A percentile compares a stretch with the other conserved stretches of the same genome.
Conservation (phyloP, 2,329 filamentous ascomycete species). For the Pleomassaria siparia region DNA sequence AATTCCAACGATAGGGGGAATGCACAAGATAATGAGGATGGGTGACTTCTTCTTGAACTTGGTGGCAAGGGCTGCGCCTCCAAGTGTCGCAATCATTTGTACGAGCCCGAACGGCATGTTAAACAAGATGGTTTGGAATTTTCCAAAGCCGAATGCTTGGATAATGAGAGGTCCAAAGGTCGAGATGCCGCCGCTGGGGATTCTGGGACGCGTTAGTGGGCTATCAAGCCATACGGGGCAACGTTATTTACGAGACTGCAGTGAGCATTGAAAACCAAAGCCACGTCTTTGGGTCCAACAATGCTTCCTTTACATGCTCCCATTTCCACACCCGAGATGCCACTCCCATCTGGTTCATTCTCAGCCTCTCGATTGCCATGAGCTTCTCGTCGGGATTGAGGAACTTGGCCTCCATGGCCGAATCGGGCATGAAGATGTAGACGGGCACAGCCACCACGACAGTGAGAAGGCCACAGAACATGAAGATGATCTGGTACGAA, state of each 20-base stretch:
- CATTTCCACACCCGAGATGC: conserved; percentile 52
- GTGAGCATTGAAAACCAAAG: conserved; percentile 50
- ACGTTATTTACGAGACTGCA: conserved; percentile 15
- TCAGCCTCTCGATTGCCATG: conserved; percentile 58
- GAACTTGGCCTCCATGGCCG: conserved; percentile 62
- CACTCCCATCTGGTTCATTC: conserved; percentile 48
- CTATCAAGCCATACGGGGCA: not conserved
- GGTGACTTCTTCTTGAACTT: conserved; percentile 58
- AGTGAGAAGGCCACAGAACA: conserved; percentile 48
- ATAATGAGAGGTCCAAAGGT: conserved; percentile 63
- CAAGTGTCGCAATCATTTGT: conserved; percentile 62
- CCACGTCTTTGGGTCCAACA: conserved; percentile 62
- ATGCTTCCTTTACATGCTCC: conserved; percentile 57
- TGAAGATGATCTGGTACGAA: conserved; percentile 40
- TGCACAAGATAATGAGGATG: conserved; percentile 56
- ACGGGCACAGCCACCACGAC: conserved; percentile 55
- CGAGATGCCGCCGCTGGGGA: conserved; percentile 60
- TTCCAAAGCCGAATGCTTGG: conserved; percentile 58
- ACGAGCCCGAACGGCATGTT: conserved; percentile 64
- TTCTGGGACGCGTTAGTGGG: conserved; percentile 35
- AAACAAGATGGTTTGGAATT: conserved; percentile 60
- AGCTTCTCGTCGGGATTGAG: conserved; percentile 59
- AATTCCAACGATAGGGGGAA: conserved; percentile 60
- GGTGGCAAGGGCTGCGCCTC: conserved; percentile 58
- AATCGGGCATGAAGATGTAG: conserved; percentile 62